Evolutionary conservation across 257 asterid species (phyloP).

Genomic region (Gynochthodes officinalis): DNA sequence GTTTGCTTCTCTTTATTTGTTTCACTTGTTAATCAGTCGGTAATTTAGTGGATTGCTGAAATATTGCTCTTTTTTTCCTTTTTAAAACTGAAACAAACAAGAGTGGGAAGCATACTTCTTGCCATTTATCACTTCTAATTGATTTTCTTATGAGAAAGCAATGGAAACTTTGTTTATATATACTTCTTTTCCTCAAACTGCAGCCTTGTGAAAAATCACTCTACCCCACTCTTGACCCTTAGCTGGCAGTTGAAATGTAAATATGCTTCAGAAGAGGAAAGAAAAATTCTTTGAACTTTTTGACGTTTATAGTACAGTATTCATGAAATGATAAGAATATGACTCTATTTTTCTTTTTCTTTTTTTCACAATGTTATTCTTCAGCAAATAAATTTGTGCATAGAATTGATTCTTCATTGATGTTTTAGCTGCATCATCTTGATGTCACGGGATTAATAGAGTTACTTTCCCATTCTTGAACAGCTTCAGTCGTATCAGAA

Average conservation of each 20-base stretch:
- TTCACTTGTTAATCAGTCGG: background rate
- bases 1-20: background rate
- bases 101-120: background rate
- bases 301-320: background rate
- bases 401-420: background rate
- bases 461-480: constrained; percentile 14
- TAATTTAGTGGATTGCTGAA: background rate
- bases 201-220: constrained; percentile 5
- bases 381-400: background rate
- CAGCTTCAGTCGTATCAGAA: constrained; percentile 74
- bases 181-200: background rate
- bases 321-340: background rate
- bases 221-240: background rate
- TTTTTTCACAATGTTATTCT: background rate
- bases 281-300: background rate
- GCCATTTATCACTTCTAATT: background rate
- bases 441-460: background rate
- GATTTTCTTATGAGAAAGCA: background rate
- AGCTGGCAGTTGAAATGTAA: constrained; percentile 1
- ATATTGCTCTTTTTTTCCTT: background rate
- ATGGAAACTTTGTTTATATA: background rate
- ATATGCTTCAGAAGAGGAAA: background rate
- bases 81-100: background rate
- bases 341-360: background rate
- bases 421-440: background rate